Percentiles rank a stretch among this genome's conserved stretches.
phyloP scores from a whole-genome alignment of 2,329 filamentous ascomycete species.

The Aspergillus sergii region DNA sequence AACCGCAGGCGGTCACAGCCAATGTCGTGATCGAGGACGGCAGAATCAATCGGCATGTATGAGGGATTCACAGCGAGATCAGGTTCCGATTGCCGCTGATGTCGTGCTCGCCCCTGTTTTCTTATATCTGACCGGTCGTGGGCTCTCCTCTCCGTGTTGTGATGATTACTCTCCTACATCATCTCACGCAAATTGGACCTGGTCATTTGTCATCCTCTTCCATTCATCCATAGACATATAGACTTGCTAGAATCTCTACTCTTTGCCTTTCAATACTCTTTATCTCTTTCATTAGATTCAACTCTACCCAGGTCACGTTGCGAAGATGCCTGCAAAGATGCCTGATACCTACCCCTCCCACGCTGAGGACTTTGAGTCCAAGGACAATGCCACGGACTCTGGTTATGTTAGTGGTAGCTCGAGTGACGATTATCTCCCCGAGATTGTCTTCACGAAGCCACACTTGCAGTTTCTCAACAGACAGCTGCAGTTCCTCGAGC shows the following conservation, averaged over 20 bases:
- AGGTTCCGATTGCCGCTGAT: conserved; percentile 30
- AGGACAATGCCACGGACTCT: conserved; percentile 78
- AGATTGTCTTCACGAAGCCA: conserved; percentile 81
- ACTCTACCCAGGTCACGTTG: conserved; percentile 1
- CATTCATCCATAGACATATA: conserved; percentile 10
- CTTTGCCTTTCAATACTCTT: conserved; percentile 10
- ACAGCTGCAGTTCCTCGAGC: conserved; percentile 83
- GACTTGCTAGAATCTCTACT: conserved; percentile 8
- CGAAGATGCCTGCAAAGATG: conserved; percentile 42
- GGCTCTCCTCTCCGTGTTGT: conserved; percentile 19
- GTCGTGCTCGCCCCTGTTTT: conserved; percentile 34
- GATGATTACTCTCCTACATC: conserved; percentile 6
- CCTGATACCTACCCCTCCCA: conserved; percentile 40
- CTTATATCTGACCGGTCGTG: conserved; percentile 32
- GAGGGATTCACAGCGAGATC: conserved; percentile 23
- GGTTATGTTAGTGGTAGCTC: conserved; percentile 69
- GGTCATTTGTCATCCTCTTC: conserved; percentile 3
- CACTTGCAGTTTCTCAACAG: conserved; percentile 90
- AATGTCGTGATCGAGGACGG: conserved; percentile 34
- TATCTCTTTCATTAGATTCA: conserved; percentile 5
- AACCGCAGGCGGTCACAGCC: conserved; percentile 30
- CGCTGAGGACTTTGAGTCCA: conserved; percentile 36
- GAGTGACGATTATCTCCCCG: conserved; percentile 66
- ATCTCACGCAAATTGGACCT: conserved; percentile 4
- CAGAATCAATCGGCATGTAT: conserved; percentile 29